Evolutionary conservation across 768 basidiomycete species (phyloP), one percentile per base, ranked within the genome.

Genomic region (Termitomyces sp.): DNA sequence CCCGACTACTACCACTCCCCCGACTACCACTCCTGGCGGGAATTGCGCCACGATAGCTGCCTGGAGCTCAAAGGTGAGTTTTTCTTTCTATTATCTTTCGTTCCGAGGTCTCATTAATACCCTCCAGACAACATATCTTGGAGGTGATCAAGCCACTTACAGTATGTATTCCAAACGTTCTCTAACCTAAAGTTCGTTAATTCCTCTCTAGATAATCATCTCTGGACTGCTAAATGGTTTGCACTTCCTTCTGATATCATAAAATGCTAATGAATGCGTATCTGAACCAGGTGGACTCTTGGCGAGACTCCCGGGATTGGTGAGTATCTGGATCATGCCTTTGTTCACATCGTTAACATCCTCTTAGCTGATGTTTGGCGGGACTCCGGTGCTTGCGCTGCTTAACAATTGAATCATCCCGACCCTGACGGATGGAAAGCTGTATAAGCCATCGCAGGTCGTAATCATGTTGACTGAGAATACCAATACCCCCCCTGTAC

Each of bases 191-290:
- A 32, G 16, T 5, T 40, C 30, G 18, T 12, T 40, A 53, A 32
- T 52, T 63, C 42, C 32, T 50, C 48, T 54, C 38, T 50, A 82
- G 80, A 67, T 53, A 76, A 77, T 4, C 75, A 83, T 59, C 71
- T 85, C 35, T 86, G 83, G 83, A 80, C 78, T 18, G 82, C 81
- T 18, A 73, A 79, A 66, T 86, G 84, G 83, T 71, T 56, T 46
- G 61, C 18, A 14, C 28, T 22, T 4, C 28, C 3, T 42, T 30
- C 32, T 49, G 8, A 43, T 2, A 28, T 18, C 38, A 18, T 28
- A 13, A 40, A 40, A 28, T 47, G 14, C 53, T 58, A 16, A 59
- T 40, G 33, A 32, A 30, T 48, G n/a, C 10, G 44, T 26, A 13
- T 43, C 30, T 7, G 36, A 28, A 22, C 18, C 43, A 69, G 70